Conservation (phyloP, 306 rosid species). For the Cotoneaster glaucophyllus region DNA sequence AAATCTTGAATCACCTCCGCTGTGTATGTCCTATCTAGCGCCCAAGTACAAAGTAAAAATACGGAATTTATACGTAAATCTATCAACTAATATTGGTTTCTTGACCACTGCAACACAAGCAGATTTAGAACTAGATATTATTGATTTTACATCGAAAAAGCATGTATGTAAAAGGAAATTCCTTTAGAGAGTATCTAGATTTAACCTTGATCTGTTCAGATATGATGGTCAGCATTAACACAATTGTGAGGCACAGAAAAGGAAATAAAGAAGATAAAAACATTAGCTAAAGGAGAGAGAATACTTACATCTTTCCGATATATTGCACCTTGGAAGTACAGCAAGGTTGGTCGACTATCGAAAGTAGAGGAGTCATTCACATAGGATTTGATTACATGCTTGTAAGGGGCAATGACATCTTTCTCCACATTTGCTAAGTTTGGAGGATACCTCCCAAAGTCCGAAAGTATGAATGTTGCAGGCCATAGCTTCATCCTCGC, state of each 20-base stretch:
- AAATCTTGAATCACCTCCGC: neutral
- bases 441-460: slow-evolving; percentile 84
- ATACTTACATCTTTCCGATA: slow-evolving; percentile 71
- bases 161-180: neutral
- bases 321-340: slow-evolving; percentile 84
- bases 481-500: slow-evolving; percentile 68
- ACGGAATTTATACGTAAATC: neutral
- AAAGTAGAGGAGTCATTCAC: slow-evolving; percentile 47
- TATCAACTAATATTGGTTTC: neutral
- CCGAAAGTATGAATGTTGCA: slow-evolving; percentile 63
- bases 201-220: neutral
- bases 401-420: slow-evolving; percentile 81
- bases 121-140: neutral
- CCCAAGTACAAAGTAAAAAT: neutral
- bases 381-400: slow-evolving; percentile 47
- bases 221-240: neutral
- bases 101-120: neutral
- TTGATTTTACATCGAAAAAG: neutral
- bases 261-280: neutral
- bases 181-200: neutral
- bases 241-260: neutral
- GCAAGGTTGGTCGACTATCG: slow-evolving; percentile 51
- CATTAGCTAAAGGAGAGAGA: slow-evolving; percentile 2
- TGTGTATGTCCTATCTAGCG: neutral
- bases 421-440: slow-evolving; percentile 69